These are phyloP conservation scores for Amylostereum areolatum DNA, from an alignment of 1,284 basidiomycete genomes.

Conservation along the genomic window DNA sequence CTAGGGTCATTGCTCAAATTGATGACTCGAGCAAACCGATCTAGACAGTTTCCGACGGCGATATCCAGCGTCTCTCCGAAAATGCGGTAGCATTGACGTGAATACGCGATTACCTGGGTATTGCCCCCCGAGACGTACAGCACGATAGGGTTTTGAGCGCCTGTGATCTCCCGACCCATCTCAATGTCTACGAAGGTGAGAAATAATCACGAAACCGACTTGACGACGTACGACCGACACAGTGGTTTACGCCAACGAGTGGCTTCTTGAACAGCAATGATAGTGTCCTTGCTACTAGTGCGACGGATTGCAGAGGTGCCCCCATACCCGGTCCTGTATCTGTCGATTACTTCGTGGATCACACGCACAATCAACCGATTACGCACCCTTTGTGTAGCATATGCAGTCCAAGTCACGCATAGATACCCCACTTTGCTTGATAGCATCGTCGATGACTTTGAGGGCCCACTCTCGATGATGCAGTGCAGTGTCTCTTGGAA, in stretches of 20 bases:
- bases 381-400: constrained; percentile 90
- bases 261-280: constrained; percentile 88
- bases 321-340: constrained; percentile 94
- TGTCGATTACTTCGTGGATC: background rate
- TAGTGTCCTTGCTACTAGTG: constrained; percentile 90
- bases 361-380: background rate
- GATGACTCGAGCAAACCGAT: constrained; percentile 96
- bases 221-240: constrained; percentile 81
- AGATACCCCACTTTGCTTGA: constrained; percentile 66
- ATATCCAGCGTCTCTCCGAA: constrained; percentile 99
- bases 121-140: constrained; percentile 99
- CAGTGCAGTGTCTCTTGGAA: constrained; percentile 90
- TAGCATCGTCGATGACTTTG: constrained; percentile 76
- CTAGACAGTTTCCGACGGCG: constrained; percentile 97
- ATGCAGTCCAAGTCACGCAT: constrained; percentile 88
- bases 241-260: constrained; percentile 96
- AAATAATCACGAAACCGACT: background rate
- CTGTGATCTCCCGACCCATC: constrained; percentile 96
- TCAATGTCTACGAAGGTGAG: constrained; percentile 74
- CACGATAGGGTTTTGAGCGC: constrained; percentile 92
- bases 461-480: constrained; percentile 95
- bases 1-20: constrained; percentile 93
- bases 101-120: constrained; percentile 99
- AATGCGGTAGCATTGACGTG: constrained; percentile 93
- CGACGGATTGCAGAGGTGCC: constrained; percentile 92